Evolutionary conservation across 2,329 filamentous ascomycete genomes (phyloP), one percentile per base, ranked within the genome.

Genomic region (Alternaria gaisen): DNA sequence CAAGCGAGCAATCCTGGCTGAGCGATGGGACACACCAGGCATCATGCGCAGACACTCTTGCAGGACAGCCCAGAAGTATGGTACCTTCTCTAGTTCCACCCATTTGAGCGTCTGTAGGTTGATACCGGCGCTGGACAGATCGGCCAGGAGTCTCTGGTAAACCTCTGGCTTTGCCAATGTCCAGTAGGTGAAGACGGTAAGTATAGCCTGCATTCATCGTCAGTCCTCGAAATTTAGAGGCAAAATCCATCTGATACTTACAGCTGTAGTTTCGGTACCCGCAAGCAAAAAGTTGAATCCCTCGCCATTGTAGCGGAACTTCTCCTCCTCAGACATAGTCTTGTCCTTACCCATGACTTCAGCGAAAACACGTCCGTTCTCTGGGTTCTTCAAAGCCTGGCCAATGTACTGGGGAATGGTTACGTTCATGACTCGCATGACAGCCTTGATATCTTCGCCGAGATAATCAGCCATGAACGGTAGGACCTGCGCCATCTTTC

Each of bases 21-120:
- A 65, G 14, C 67, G 43, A 60, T 72, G 69, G 6, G 69, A 69
- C 48, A 67, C 71, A 53, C 66, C 78, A 47, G 65, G 74, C 70
- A 66, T 76, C 66, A 78, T 65, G n/a, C 77, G 74, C 26, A 79
- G 62, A 43, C 71, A 77, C 61, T 80, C 78, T 36, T 70, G 65
- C n/a, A 79, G 52, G 3, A 76, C 58, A 28, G 75, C 77, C 56
- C 69, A 70, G 46, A 78, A 69, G 53, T 74, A 77, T 0, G 77
- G 75, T 3, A 72, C 65, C 36, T 72, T 70, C 43, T 77, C 72
- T 8, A 74, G 66, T 16, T 73, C 66, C 30, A 64, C 36, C 64
- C 64, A 70, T 28, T 65, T 68, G 26, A 69, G 36, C 26, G 58
- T 65, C 20, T 66, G 58, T 3, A 56, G 20, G 28, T 59, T 63